These are phyloP conservation scores for Ilex asprella DNA, from an alignment of 257 asterid species.

Conservation along the genomic window DNA sequence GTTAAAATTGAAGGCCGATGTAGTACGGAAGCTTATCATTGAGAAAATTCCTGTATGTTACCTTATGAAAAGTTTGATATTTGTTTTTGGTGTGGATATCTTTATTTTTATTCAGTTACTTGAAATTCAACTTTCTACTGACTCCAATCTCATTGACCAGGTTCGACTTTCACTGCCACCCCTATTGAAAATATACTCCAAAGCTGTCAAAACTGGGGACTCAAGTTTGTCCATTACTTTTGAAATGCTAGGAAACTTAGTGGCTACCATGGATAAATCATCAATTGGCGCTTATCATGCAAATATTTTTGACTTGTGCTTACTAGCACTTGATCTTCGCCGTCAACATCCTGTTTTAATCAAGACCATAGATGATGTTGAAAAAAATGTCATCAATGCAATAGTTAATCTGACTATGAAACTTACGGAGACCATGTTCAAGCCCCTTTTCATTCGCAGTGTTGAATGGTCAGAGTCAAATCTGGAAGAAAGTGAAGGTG, in stretches of 20 bases:
- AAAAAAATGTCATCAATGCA: constrained; percentile 56
- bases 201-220: constrained; percentile 58
- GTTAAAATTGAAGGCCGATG: constrained; percentile 60
- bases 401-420: constrained; percentile 66
- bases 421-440: constrained; percentile 80
- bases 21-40: constrained; percentile 65
- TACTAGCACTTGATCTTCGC: constrained; percentile 89
- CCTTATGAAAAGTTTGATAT: not conserved
- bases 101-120: constrained; percentile 2
- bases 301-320: constrained; percentile 69
- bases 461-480: constrained; percentile 82
- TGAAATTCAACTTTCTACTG: constrained; percentile 3
- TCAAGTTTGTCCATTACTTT: constrained; percentile 56
- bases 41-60: constrained; percentile 74
- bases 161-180: constrained; percentile 84
- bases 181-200: constrained; percentile 50
- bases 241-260: constrained; percentile 66
- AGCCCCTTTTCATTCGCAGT: constrained; percentile 74
- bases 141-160: constrained; percentile 28
- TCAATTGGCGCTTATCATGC: constrained; percentile 60
- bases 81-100: constrained; percentile 1
- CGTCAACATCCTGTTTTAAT: constrained; percentile 52
- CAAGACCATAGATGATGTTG: constrained; percentile 50
- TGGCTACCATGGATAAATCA: constrained; percentile 72
- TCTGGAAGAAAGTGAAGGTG: constrained; percentile 32